Evolutionary conservation across 2,329 filamentous ascomycete genomes (phyloP).

Genomic region (Trichoderma oligosporum): DNA sequence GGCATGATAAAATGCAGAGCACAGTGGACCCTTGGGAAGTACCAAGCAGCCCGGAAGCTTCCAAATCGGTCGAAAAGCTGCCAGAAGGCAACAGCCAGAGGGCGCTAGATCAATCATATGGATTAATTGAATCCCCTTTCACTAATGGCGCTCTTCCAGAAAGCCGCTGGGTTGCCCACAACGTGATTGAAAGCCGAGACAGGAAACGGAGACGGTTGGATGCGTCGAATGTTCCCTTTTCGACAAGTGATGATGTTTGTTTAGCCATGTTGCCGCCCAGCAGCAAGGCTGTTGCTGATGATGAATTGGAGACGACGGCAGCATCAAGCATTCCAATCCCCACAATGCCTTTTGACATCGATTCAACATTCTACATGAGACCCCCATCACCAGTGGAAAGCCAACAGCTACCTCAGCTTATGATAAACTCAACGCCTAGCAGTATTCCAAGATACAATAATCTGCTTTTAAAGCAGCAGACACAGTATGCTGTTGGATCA

Average conservation of each 20-base stretch:
- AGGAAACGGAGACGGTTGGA: conserved; percentile 27
- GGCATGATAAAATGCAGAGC: not conserved
- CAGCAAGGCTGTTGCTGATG: conserved; percentile 19
- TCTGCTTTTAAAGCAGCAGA: conserved; percentile 1
- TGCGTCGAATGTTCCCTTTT: conserved; percentile 18
- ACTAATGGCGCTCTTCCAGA: not conserved
- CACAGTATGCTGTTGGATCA: conserved; percentile 23
- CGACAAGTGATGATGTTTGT: conserved; percentile 27
- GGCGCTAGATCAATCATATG: not conserved
- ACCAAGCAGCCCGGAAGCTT: conserved; percentile 39
- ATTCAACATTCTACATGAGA: conserved; percentile 34
- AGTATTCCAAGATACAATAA: conserved; percentile 18
- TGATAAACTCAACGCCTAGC: conserved; percentile 24
- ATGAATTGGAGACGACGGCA: conserved; percentile 12
- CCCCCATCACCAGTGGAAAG: conserved; percentile 35
- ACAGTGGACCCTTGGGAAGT: conserved; percentile 42
- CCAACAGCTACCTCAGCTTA: conserved; percentile 37
- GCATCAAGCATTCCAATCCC: conserved; percentile 11
- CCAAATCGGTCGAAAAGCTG: not conserved
- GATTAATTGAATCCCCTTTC: not conserved
- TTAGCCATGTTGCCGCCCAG: conserved; percentile 28
- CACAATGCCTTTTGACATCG: conserved; percentile 25
- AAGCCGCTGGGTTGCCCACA: not conserved
- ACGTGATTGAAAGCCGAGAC: conserved; percentile 13
- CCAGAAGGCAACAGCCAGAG: not conserved